A percentile compares a stretch with the other conserved stretches of the same genome.
These are phyloP conservation scores for Mycena olivaceomarginata DNA, from an alignment of 768 basidiomycete species.

Conservation along the genomic window DNA sequence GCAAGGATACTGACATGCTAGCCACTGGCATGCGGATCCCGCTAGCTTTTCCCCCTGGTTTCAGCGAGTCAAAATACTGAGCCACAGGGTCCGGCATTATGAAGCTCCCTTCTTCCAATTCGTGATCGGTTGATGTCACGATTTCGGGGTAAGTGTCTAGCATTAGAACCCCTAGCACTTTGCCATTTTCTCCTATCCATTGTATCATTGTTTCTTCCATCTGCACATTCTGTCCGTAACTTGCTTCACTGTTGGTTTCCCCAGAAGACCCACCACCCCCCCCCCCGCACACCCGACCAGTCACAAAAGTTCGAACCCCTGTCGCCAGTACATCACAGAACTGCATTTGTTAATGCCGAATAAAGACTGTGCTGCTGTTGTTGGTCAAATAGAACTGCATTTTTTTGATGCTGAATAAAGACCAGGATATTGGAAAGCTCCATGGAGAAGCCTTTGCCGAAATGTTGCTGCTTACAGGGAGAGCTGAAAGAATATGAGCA, in stretches of 20 bases:
- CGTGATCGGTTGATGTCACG: neutral
- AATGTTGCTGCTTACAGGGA: no score
- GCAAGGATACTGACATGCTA: neutral
- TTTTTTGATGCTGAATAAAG: no score
- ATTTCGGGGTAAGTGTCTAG: neutral
- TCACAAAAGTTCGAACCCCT: neutral
- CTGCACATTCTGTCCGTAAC: no score
- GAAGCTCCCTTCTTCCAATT: neutral
- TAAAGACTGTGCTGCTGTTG: no score
- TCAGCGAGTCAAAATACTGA: neutral
- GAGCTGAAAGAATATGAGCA: no score
- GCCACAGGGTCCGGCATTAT: neutral
- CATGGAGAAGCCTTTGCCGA: no score
- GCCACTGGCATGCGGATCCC: neutral
- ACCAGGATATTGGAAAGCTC: no score
- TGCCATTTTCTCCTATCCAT: neutral
- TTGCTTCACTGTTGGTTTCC: no score
- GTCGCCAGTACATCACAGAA: conserved; percentile 3
- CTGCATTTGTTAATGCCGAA: no score
- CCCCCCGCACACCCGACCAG: neutral
- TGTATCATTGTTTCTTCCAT: no score
- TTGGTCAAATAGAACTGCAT: no score
- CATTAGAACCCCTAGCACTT: neutral
- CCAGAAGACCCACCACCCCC: neutral
- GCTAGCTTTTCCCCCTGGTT: neutral